Conservation (phyloP, 768 basidiomycete species). For the Mycena vulgaris region DNA sequence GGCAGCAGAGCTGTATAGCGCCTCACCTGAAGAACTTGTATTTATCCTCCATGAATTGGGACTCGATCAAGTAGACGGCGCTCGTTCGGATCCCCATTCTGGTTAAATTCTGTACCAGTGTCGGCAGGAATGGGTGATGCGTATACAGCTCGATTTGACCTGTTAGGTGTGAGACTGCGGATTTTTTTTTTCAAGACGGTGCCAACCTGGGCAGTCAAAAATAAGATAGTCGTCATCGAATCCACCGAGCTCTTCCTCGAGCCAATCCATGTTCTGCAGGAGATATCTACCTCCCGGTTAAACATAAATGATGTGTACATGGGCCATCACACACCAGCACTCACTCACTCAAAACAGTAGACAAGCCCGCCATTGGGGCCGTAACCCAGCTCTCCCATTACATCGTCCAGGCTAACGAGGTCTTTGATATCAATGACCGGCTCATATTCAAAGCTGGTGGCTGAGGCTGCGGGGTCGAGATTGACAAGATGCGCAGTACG, state of each 20-base stretch:
- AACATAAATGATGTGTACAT: background rate
- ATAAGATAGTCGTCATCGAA: conserved; percentile 97
- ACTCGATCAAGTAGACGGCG: conserved; percentile 94
- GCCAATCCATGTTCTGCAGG: conserved; percentile 97
- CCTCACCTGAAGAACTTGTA: conserved; percentile 95
- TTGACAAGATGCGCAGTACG: conserved; percentile 95
- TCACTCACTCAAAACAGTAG: conserved; percentile 99
- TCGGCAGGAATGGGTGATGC: conserved; percentile 96
- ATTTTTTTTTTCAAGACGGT: conserved; percentile 3
- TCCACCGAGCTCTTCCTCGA: conserved; percentile 95
- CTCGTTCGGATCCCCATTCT: conserved; percentile 89
- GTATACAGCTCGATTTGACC: conserved; percentile 99
- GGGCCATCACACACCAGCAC: conserved; percentile 47
- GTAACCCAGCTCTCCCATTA: conserved; percentile 95
- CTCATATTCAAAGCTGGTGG: conserved; percentile 91
- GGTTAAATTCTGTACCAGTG: conserved; percentile 82
- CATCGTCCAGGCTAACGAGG: conserved; percentile 92
- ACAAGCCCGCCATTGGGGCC: conserved; percentile 98
- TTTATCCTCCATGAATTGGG: conserved; percentile 99
- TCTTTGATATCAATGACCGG: conserved; percentile 96
- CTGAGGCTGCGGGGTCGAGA: conserved; percentile 93
- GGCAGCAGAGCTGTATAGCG: conserved; percentile 13
- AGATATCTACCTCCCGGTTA: conserved; percentile 77
- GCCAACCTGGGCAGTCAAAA: conserved; percentile 89
- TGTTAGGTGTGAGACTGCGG: conserved; percentile 46